Base-by-base conservation (phyloP, 768 basidiomycete species). In the Suillus variegatus region DNA sequence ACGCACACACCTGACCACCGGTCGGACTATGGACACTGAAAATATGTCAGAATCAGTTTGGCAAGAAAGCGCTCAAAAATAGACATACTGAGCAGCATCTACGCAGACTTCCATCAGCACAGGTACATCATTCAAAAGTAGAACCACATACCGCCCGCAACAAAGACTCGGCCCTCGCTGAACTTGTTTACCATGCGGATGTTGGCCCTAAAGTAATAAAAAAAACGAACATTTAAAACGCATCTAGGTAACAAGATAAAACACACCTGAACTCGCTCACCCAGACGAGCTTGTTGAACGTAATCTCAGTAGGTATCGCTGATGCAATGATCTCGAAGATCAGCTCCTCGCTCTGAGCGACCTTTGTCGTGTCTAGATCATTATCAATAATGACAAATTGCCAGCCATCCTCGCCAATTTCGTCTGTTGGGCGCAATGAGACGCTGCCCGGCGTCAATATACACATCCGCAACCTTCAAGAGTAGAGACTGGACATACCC, bases 241-340 rank as follows among this genome's bases (percentile, higher is more conserved):
- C 36, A 57, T 38, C 8, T 8, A 25, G 9, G n/a, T 7, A 38
- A 7, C 35, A 16, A 38, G 61, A 51, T 28, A 12, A 35, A 4
- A 40, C 73, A 64, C 5, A 79, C 79, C 73, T 67, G 62, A 69
- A 80, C 18, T 72, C 68, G 32, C 73, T 74, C 58, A 67, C 16
- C 67, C 69, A 71, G 9, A 72, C 58, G 6, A 76, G 52, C n/a
- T 80, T 76, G 0, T 41, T 64, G 22, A 74, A 76, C 2, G 68
- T 75, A 6, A 75, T 1, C 13, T 72, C 69, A 44, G 75, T 69
- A 6, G 63, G 51, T 22, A 56, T 64, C 20, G n/a, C 0, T 2
- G 65, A 64, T 20, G 68, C 61, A 46, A 82, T 75, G n/a, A 43
- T 64, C 36, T 76, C 66, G 6, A 78, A 65, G 51, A 83, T 63